Evolutionary conservation across 768 basidiomycete genomes (phyloP), one percentile per base, ranked within the genome.

Genomic region (Holtermanniella nyarrowii): DNA sequence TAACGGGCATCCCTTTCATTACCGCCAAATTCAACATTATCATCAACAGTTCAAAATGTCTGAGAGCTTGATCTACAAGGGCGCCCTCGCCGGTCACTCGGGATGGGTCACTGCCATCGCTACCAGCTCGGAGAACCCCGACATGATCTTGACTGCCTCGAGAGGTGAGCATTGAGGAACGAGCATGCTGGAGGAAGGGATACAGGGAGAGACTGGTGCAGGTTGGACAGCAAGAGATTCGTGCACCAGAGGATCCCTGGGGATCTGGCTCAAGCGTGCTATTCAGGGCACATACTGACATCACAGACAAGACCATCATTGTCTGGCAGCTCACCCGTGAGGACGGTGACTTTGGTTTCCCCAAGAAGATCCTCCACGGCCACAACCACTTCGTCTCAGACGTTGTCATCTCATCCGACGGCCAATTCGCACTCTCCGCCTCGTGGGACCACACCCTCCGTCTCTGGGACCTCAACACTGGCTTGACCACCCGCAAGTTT

Each of bases 401-500:
- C 71, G 87, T 97, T 64, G 93, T 95, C 66, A 91, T 96, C 74
- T 96, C 93, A 54, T 95, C 93, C 55, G 95, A 99, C 73, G 95
- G 95, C 68, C 93, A 97, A 77, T 97, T 96, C 74, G 93, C 95
- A 43, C 85, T 99, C 56, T 97, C 95, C 58, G 86, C 95, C 37
- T 97, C 93, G 41, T 97, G 95, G 95, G 95, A 99, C 77, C 93
- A 97, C 78, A 97, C 95, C 37, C 86, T 99, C 66, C 87, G 95
- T 70, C 84, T 99, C 55, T 99, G 95, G 95, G 95, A 99, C 76
- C 81, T 99, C 56, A 96, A 96, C 82, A 96, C 86, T 45, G 95
- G 95, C 53, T 74, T 79, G 60, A 99, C 95, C 56, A 97, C 95
- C 60, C 86, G 89, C 69, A 84, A 88, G 68, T 99, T 99, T 72